phyloP scores from a whole-genome alignment of 768 basidiomycete species.

The Auriculariales sp. region DNA sequence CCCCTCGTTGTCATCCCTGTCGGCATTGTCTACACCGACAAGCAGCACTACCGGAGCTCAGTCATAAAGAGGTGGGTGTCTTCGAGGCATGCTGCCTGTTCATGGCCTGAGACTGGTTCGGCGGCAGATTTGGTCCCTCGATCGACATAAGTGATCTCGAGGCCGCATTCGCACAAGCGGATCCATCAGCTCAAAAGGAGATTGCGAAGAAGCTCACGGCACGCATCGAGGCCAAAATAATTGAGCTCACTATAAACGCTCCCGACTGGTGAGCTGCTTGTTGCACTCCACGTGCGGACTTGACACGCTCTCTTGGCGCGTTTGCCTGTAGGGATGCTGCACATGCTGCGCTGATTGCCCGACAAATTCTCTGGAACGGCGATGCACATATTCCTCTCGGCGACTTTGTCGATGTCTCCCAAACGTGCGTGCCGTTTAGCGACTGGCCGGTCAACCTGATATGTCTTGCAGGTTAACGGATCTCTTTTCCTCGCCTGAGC shows the following conservation, averaged over 20 bases:
- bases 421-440: conserved; percentile 41
- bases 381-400: conserved; percentile 63
- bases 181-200: conserved; percentile 52
- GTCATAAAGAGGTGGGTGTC: conserved; percentile 56
- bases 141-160: conserved; percentile 63
- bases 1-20: conserved; percentile 62
- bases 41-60: conserved; percentile 86
- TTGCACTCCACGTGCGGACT: neutral
- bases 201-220: conserved; percentile 82
- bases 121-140: conserved; percentile 61
- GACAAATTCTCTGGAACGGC: conserved; percentile 83
- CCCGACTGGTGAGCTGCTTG: conserved; percentile 58
- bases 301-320: neutral
- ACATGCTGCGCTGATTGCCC: conserved; percentile 80
- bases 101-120: neutral
- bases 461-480: conserved; percentile 56
- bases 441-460: neutral
- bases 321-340: conserved; percentile 81
- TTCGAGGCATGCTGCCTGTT: conserved; percentile 2
- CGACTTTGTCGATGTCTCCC: conserved; percentile 73
- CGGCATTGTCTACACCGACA: conserved; percentile 89
- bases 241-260: conserved; percentile 75
- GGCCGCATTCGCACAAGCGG: conserved; percentile 57
- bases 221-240: conserved; percentile 52
- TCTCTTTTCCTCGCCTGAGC: conserved; percentile 59